Conservation (phyloP, 2,329 filamentous ascomycete genomes). For the Ophiostoma tasmaniense region DNA sequence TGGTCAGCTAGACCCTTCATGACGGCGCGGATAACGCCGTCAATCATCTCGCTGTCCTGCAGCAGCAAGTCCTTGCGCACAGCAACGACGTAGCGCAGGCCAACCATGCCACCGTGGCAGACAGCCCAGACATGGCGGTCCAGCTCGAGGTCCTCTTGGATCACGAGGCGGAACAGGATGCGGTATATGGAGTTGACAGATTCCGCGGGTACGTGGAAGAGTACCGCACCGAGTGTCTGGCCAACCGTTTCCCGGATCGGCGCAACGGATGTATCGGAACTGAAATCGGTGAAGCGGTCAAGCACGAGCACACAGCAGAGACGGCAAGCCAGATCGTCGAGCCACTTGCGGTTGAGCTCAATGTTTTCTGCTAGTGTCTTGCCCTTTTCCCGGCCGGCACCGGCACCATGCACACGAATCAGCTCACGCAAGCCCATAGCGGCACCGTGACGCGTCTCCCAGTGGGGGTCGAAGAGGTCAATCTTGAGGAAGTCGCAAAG, state of each 20-base stretch:
- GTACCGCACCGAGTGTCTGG: slow-evolving; percentile 80
- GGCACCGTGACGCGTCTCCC: slow-evolving; percentile 94
- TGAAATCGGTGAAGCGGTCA: slow-evolving; percentile 95
- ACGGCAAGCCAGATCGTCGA: slow-evolving; percentile 90
- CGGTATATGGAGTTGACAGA: slow-evolving; percentile 80
- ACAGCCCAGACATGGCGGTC: slow-evolving; percentile 80
- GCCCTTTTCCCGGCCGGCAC: slow-evolving; percentile 68
- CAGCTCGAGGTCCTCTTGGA: slow-evolving; percentile 73
- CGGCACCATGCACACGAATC: slow-evolving; percentile 79
- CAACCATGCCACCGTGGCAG: slow-evolving; percentile 97
- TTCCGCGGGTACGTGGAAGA: slow-evolving; percentile 70
- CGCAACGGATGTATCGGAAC: slow-evolving; percentile 92
- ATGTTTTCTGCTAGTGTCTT: slow-evolving; percentile 70
- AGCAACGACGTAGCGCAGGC: slow-evolving; percentile 86
- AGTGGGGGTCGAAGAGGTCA: slow-evolving; percentile 85
- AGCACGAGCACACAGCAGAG: slow-evolving; percentile 95
- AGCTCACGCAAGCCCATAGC: slow-evolving; percentile 92
- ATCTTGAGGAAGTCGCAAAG: slow-evolving; percentile 90
- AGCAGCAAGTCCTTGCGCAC: slow-evolving; percentile 88
- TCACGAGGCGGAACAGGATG: slow-evolving; percentile 80
- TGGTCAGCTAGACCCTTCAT: slow-evolving; percentile 88
- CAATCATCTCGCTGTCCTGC: slow-evolving; percentile 74
- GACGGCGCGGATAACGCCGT: slow-evolving; percentile 83
- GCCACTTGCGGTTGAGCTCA: slow-evolving; percentile 69
- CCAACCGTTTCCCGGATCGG: slow-evolving; percentile 93